A percentile compares a stretch with the other conserved stretches of the same genome.
These are phyloP conservation scores for Rhodotorula kratochvilovae DNA, from an alignment of 768 basidiomycete species.

Conservation along the genomic window DNA sequence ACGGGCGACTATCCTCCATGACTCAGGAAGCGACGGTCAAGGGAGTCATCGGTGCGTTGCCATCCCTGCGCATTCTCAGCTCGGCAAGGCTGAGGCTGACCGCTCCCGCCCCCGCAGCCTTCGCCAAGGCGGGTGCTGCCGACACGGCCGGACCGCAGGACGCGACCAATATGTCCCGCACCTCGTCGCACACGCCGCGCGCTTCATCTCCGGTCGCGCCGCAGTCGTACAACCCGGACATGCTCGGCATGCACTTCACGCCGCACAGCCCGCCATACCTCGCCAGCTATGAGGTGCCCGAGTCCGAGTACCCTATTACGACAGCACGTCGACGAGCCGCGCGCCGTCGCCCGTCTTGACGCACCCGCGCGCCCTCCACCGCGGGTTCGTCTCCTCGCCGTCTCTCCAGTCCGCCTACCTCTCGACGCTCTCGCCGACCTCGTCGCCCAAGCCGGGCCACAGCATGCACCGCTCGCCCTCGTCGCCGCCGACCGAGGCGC, in stretches of 20 bases:
- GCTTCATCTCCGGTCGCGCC: neutral
- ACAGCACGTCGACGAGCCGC: neutral
- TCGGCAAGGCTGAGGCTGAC: neutral
- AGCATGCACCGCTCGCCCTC: neutral
- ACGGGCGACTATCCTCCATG: neutral
- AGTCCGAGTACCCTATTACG: neutral
- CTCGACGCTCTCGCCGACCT: neutral
- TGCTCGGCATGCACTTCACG: neutral
- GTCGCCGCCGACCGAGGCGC: neutral
- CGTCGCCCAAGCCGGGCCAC: neutral
- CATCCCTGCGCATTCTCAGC: no score
- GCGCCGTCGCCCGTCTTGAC: neutral
- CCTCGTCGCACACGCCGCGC: neutral
- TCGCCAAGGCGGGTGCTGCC: neutral
- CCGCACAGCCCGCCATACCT: neutral
- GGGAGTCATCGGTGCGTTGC: slow-evolving; percentile 9
- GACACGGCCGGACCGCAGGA: neutral
- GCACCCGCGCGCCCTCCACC: neutral
- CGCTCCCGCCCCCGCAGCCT: neutral
- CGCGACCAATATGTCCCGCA: neutral
- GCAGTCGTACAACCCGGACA: neutral
- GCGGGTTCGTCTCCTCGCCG: slow-evolving; percentile 3
- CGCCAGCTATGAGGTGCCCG: neutral
- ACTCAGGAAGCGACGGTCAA: slow-evolving; percentile 16
- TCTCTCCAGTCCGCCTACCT: slow-evolving; percentile 9